Evolutionary conservation across 2,329 filamentous ascomycete species (phyloP), one percentile per base, ranked within the genome.

Genomic region (Cladophialophora exuberans): DNA sequence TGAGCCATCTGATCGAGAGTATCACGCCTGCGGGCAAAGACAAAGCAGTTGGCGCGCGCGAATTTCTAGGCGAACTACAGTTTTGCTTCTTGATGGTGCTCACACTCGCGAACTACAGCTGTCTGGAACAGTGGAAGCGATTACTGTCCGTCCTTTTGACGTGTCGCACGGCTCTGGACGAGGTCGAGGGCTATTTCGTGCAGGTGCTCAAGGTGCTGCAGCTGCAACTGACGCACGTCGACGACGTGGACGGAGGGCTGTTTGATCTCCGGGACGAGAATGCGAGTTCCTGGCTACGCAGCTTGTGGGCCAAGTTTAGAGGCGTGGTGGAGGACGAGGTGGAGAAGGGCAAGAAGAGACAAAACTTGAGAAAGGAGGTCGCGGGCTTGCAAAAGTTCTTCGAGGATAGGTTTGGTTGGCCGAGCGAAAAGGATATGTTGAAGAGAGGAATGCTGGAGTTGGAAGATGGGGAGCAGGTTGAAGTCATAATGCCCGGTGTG

Each of bases 81-180:
- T 83, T 86, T 63, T 77, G 76, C 26, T 86, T 86, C 62, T 68
- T 86, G 7, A 85, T 83, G 79, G 75, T 83, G 2, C 64, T 86
- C 55, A 84, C 82, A 4, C 72, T 86, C 59, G 84, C 84, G 72
- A 87, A 86, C 65, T 85, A 81, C 65, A 85, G 83, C 2, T 86
- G 83, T 63, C 70, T 86, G 3, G 82, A 86, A 66, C 83, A 86
- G 65, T 87, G 84, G 84, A 85, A 83, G 64, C 71, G 84, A 31
- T 61, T 86, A 9, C 69, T 86, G 7, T 70, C 71, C 1, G 68
- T 87, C 20, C 70, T 85, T 6, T 71, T 86, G 45, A 86, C 83
- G 0, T 85, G 80, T 62, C 74, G 72, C 15, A 66, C 66, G 35
- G 83, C 83, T 2, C 73, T 85, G 13, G 54, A 62, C 7, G 72